Percentiles rank a stretch among this genome's conserved stretches.
Conservation (phyloP, 352 stramenopile genomes). For the Thalassiosira hispida region DNA sequence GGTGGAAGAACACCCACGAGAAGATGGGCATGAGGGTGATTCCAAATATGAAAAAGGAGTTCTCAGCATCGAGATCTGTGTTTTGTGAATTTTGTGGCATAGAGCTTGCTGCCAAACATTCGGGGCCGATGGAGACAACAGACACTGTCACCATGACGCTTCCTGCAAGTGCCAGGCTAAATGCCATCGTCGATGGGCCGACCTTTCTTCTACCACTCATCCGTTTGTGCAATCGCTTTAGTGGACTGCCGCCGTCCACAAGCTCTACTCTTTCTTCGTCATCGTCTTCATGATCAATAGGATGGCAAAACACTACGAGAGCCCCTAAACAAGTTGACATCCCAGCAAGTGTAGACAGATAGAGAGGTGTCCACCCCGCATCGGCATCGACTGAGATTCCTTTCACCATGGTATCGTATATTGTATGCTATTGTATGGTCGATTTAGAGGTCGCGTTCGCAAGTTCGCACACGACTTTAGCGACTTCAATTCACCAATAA, state of each 20-base stretch:
- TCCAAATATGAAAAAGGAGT: slow-evolving; percentile 51
- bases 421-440: slow-evolving; percentile 3
- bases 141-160: slow-evolving; percentile 83
- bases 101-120: slow-evolving; percentile 62
- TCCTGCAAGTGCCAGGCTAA: slow-evolving; percentile 77
- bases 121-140: slow-evolving; percentile 69
- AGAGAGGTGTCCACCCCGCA: slow-evolving; percentile 60
- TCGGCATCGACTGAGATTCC: slow-evolving; percentile 30
- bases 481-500: no score
- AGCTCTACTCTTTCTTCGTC: slow-evolving; percentile 1
- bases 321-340: slow-evolving; percentile 76
- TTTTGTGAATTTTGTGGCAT: slow-evolving; percentile 30
- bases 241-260: background rate
- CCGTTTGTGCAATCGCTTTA: background rate
- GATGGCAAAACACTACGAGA: slow-evolving; percentile 71
- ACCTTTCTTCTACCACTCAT: slow-evolving; percentile 49
- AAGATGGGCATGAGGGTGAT: slow-evolving; percentile 45
- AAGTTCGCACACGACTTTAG: no score
- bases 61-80: slow-evolving; percentile 17
- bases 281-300: slow-evolving; percentile 33
- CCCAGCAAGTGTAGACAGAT: slow-evolving; percentile 68
- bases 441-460: background rate
- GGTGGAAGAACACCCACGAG: slow-evolving; percentile 50
- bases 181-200: slow-evolving; percentile 61
- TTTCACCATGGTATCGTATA: slow-evolving; percentile 21